These are phyloP conservation scores for Madurella fahalii DNA, from an alignment of 2,329 filamentous ascomycete genomes.

Conservation along the genomic window DNA sequence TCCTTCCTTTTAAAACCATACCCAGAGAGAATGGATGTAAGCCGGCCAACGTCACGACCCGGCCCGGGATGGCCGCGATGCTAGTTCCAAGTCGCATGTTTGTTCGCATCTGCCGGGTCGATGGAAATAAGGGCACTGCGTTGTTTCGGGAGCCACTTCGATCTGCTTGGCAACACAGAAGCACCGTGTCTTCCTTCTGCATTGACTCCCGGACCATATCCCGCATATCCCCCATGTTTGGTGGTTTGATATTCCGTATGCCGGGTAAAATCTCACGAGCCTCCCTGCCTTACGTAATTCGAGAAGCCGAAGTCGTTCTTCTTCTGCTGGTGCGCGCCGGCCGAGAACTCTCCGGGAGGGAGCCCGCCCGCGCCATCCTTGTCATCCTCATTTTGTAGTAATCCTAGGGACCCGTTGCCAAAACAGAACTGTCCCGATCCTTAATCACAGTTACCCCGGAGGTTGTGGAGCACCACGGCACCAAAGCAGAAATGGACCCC, in stretches of 20 bases:
- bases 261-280: constrained; percentile 13
- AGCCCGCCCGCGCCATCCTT: constrained; percentile 7
- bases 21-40: no score
- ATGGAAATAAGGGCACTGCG: neutral
- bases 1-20: no score
- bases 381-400: constrained; percentile 10
- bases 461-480: neutral
- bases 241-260: constrained; percentile 13
- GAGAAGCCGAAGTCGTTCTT: constrained; percentile 4
- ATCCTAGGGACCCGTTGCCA: constrained; percentile 1
- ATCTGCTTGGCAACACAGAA: neutral
- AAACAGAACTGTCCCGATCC: constrained; percentile 1
- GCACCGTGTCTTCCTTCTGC: neutral
- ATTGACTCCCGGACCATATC: constrained; percentile 3
- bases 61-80: no score
- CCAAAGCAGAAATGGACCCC: neutral
- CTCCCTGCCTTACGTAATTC: constrained; percentile 14
- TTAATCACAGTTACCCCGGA: constrained; percentile 6
- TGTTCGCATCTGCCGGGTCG: neutral
- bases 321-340: constrained; percentile 13
- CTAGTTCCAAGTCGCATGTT: neutral
- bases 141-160: neutral
- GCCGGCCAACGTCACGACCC: no score
- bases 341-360: neutral
- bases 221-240: constrained; percentile 10